Conservation (phyloP, 2,329 filamentous ascomycete species). For the Cercospora sp. region DNA sequence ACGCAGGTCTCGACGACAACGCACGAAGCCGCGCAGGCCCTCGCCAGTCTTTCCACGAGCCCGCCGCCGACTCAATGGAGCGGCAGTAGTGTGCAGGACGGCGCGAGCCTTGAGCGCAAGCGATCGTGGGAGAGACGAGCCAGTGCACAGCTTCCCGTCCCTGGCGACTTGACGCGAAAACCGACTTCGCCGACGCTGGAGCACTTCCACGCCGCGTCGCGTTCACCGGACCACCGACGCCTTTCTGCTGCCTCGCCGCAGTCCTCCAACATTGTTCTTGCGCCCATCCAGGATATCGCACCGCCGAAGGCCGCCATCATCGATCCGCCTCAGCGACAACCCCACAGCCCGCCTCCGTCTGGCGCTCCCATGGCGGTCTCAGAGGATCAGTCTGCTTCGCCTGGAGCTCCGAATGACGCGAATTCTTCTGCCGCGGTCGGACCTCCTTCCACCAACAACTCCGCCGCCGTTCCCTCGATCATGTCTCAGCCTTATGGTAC, state of each 20-base stretch:
- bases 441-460: neutral
- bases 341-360: neutral
- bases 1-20: conserved; percentile 13
- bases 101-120: conserved; percentile 20
- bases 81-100: neutral
- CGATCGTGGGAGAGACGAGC: conserved; percentile 29
- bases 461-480: neutral
- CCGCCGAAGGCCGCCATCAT: neutral
- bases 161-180: conserved; percentile 1
- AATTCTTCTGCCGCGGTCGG: neutral
- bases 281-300: conserved; percentile 42
- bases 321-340: neutral
- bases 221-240: conserved; percentile 47
- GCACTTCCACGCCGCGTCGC: conserved; percentile 49
- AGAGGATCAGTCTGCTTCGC: neutral
- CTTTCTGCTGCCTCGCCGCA: conserved; percentile 38
- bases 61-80: conserved; percentile 26
- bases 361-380: neutral
- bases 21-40: conserved; percentile 43
- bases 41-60: conserved; percentile 34
- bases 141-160: conserved; percentile 29
- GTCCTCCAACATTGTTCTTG: conserved; percentile 41
- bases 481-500: neutral
- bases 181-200: conserved; percentile 47
- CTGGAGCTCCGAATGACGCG: neutral